Evolutionary conservation across 2,329 filamentous ascomycete genomes (phyloP).

Genomic region (Calonectria multiphialidica): DNA sequence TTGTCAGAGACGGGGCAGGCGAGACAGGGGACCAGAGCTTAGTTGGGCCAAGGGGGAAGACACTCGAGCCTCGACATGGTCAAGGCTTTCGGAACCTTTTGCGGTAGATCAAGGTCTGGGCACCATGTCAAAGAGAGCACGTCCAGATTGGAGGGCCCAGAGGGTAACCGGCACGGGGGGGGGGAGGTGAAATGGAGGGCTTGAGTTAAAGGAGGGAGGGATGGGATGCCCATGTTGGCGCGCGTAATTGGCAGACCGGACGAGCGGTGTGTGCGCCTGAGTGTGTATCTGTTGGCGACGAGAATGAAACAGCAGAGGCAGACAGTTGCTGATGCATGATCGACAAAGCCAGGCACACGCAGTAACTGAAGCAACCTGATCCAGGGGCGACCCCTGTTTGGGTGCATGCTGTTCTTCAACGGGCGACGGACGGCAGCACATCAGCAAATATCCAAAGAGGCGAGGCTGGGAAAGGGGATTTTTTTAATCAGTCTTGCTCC

Average conservation of each 20-base stretch:
- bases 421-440: neutral
- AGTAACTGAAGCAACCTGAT: slow-evolving; percentile 18
- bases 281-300: slow-evolving; percentile 5
- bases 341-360: slow-evolving; percentile 20
- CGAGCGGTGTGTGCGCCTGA: neutral
- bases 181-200: neutral
- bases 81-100: slow-evolving; percentile 34
- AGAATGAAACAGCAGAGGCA: slow-evolving; percentile 18
- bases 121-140: neutral
- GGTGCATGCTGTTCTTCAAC: neutral
- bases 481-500: neutral
- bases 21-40: slow-evolving; percentile 4
- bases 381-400: slow-evolving; percentile 17
- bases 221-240: neutral
- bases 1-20: neutral
- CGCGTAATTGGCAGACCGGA: neutral
- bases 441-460: neutral
- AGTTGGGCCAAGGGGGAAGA: neutral
- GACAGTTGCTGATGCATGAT: slow-evolving; percentile 15
- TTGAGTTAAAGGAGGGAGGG: neutral
- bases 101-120: neutral
- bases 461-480: neutral
- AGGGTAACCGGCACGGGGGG: neutral
- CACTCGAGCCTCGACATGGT: slow-evolving; percentile 32
- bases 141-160: too few relatives aligned